These are phyloP conservation scores for Malania oleifera DNA, from an alignment of 164 flowering plant species.

Conservation along the genomic window DNA sequence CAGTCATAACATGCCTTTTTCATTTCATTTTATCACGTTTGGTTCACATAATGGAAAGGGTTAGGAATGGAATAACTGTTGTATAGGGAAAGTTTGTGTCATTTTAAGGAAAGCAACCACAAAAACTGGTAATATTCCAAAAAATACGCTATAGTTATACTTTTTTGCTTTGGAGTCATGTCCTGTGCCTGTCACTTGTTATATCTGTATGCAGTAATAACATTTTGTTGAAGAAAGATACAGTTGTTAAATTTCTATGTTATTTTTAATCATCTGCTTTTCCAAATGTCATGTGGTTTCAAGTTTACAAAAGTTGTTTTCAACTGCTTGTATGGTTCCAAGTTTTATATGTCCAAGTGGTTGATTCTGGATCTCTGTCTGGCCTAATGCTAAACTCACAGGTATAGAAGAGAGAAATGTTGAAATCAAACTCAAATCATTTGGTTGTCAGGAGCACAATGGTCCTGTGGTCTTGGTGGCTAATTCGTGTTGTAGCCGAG, in stretches of 20 bases:
- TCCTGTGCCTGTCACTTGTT: not conserved
- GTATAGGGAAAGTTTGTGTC: too few species aligned
- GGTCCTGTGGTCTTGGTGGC: constrained; percentile 49
- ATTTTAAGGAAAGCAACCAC: constrained; percentile 2
- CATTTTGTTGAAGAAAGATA: not conserved
- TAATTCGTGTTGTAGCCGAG: constrained; percentile 78
- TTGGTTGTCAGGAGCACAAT: constrained; percentile 31
- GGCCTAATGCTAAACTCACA: constrained; percentile 23
- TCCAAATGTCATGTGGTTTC: not conserved
- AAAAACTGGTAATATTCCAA: too few species aligned
- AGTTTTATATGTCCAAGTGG: not conserved
- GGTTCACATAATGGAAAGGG: too few species aligned
- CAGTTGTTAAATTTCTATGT: not conserved
- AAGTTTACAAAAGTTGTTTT: not conserved
- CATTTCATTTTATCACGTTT: too few species aligned
- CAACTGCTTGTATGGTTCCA: not conserved
- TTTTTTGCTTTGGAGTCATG: not conserved
- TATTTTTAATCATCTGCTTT: not conserved
- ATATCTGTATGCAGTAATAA: not conserved
- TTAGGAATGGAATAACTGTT: too few species aligned
- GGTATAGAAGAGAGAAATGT: constrained; percentile 64
- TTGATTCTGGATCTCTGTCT: constrained; percentile 5
- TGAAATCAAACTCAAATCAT: constrained; percentile 63
- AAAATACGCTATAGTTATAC: too few species aligned
- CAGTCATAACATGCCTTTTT: too few species aligned